phyloP scores from a whole-genome alignment of 2,329 filamentous ascomycete species.

The Ploettnerulaceae sp. region DNA sequence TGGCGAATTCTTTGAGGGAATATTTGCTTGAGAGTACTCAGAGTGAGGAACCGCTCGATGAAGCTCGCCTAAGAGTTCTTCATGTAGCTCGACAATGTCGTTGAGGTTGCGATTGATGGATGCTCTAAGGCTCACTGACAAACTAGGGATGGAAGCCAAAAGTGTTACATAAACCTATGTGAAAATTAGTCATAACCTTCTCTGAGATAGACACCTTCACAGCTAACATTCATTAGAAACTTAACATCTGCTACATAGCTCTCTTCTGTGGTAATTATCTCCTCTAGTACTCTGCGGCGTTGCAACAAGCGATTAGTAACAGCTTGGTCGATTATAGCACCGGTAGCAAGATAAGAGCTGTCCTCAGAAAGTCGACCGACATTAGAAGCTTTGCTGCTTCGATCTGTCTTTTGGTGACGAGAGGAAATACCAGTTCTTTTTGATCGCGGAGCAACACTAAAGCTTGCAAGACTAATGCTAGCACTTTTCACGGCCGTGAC shows the following conservation, averaged over 20 bases:
- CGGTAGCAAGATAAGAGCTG: conserved; percentile 55
- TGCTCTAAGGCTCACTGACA: conserved; percentile 59
- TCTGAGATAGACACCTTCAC: conserved; percentile 39
- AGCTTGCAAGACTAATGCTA: conserved; percentile 69
- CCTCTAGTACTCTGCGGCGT: conserved; percentile 75
- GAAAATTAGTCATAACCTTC: conserved; percentile 60
- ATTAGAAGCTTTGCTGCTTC: conserved; percentile 57
- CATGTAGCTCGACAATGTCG: conserved; percentile 77
- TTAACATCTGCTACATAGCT: conserved; percentile 84
- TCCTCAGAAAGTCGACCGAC: conserved; percentile 60
- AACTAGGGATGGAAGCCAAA: conserved; percentile 62
- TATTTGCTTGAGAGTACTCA: conserved; percentile 49
- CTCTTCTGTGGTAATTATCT: conserved; percentile 81
- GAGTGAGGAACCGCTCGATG: conserved; percentile 67
- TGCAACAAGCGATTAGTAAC: conserved; percentile 69
- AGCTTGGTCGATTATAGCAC: conserved; percentile 55
- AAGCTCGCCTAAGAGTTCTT: conserved; percentile 71
- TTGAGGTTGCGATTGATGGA: conserved; percentile 76
- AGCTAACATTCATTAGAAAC: conserved; percentile 83
- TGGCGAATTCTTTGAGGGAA: conserved; percentile 5
- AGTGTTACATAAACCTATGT: conserved; percentile 69
- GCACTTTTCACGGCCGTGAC: conserved; percentile 78
- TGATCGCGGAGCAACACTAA: conserved; percentile 62
- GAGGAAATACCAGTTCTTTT: conserved; percentile 48
- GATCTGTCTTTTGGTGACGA: conserved; percentile 54